phyloP scores from a whole-genome alignment of 495 filamentous ascomycete species.

The Glonium stellatum region DNA sequence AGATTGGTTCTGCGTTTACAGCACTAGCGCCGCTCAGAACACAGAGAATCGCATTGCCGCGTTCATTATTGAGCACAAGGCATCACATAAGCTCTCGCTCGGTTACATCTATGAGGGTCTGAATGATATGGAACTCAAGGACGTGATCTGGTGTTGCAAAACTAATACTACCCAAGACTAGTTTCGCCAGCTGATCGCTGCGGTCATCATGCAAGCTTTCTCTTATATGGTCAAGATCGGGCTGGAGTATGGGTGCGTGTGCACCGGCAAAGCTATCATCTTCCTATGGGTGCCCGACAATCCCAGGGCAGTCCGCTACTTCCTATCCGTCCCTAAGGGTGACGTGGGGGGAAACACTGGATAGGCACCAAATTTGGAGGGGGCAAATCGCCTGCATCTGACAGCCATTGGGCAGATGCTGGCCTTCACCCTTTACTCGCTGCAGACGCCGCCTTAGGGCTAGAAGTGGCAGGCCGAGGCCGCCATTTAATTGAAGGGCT shows the following conservation, averaged over 20 bases:
- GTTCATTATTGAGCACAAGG: too few species aligned
- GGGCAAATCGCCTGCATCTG: conserved; percentile 22
- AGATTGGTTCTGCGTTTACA: too few species aligned
- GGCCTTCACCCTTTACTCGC: conserved; percentile 20
- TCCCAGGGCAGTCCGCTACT: conserved; percentile 23
- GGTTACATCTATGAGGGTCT: too few species aligned
- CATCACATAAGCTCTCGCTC: too few species aligned
- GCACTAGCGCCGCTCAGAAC: too few species aligned
- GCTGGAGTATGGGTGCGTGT: conserved; percentile 24
- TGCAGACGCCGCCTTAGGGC: conserved; percentile 12
- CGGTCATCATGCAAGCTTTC: conserved; percentile 26
- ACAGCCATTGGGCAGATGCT: conserved; percentile 26
- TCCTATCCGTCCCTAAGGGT: conserved; percentile 24
- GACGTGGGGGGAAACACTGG: conserved; percentile 16
- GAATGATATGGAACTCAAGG: too few species aligned
- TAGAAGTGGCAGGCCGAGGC: conserved; percentile 15
- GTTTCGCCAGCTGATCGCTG: too few species aligned
- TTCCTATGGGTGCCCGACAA: conserved; percentile 26
- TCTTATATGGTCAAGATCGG: conserved; percentile 27
- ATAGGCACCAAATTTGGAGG: conserved; percentile 16
- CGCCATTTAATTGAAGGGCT: conserved; percentile 10
- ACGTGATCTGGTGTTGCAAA: too few species aligned
- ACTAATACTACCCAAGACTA: too few species aligned
- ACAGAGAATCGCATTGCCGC: too few species aligned
- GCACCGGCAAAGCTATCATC: conserved; percentile 26